phyloP scores from a whole-genome alignment of 192 early-diverging fungal genomes.

The Rhizophagus prolifer region DNA sequence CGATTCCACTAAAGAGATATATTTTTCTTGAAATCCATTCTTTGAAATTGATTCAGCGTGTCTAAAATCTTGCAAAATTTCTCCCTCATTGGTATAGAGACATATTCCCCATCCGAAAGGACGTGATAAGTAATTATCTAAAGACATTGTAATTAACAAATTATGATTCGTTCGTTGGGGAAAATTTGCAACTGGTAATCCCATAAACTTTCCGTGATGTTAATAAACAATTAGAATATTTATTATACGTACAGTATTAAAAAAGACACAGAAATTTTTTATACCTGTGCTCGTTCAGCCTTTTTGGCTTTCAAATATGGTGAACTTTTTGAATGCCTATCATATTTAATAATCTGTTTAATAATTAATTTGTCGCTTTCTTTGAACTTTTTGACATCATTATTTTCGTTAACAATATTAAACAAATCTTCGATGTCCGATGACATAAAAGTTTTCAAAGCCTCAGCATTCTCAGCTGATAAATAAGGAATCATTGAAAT shows the following conservation, averaged over 20 bases:
- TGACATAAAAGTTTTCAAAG: constrained; percentile 5
- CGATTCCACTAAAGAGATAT: constrained; percentile 7
- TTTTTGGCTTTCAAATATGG: constrained; percentile 2
- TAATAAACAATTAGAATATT: neutral
- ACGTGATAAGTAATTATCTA: neutral
- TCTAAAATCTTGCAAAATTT: neutral
- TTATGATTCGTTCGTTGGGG: constrained; percentile 12
- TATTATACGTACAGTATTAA: neutral
- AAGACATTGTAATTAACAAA: constrained; percentile 28
- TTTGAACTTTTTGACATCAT: neutral
- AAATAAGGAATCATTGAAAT: constrained; percentile 29
- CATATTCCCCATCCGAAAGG: constrained; percentile 25
- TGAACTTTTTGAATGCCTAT: neutral
- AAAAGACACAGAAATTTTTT: too few species aligned
- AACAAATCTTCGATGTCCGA: constrained; percentile 10
- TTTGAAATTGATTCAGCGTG: neutral
- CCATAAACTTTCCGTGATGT: neutral
- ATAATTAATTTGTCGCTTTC: too few species aligned
- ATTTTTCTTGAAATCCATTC: neutral
- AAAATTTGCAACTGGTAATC: neutral
- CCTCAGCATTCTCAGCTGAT: constrained; percentile 15
- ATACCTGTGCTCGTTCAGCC: constrained; percentile 1
- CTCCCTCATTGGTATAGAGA: neutral
- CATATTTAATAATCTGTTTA: constrained; percentile 14
- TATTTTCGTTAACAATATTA: neutral